Evolutionary conservation across 2,329 filamentous ascomycete genomes (phyloP).

Genomic region (Aspergillus ustus): DNA sequence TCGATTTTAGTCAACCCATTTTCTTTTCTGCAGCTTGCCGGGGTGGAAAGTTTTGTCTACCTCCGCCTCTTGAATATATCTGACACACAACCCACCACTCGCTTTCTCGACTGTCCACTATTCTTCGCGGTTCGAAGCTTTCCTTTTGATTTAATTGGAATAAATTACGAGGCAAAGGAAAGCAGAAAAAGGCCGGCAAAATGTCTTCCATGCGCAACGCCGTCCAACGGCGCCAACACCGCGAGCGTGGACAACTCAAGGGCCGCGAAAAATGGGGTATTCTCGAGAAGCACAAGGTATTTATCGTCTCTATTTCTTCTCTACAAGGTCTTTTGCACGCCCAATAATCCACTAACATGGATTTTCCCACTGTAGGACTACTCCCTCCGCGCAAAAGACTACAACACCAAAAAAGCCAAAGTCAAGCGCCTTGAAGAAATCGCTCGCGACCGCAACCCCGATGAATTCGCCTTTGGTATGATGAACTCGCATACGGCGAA

Average conservation of each 20-base stretch:
- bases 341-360: not conserved
- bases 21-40: not conserved
- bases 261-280: conserved; percentile 86
- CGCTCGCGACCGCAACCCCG: conserved; percentile 64
- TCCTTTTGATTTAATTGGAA: not conserved
- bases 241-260: conserved; percentile 84
- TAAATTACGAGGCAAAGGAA: conserved; percentile 13
- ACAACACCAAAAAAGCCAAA: conserved; percentile 65
- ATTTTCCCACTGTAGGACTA: conserved; percentile 56
- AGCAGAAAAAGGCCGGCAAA: conserved; percentile 2
- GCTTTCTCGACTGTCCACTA: not conserved
- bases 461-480: conserved; percentile 71
- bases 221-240: conserved; percentile 81
- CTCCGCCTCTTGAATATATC: not conserved
- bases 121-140: not conserved
- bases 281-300: conserved; percentile 91
- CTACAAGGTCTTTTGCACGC: not conserved
- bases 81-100: not conserved
- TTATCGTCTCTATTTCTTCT: not conserved
- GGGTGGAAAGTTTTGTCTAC: not conserved
- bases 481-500: conserved; percentile 53
- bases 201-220: conserved; percentile 66
- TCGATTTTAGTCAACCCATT: not conserved
- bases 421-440: conserved; percentile 64
- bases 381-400: conserved; percentile 67